These are phyloP conservation scores for Annulohypoxylon maeteangense DNA, from an alignment of 495 filamentous ascomycete species.

Conservation along the genomic window DNA sequence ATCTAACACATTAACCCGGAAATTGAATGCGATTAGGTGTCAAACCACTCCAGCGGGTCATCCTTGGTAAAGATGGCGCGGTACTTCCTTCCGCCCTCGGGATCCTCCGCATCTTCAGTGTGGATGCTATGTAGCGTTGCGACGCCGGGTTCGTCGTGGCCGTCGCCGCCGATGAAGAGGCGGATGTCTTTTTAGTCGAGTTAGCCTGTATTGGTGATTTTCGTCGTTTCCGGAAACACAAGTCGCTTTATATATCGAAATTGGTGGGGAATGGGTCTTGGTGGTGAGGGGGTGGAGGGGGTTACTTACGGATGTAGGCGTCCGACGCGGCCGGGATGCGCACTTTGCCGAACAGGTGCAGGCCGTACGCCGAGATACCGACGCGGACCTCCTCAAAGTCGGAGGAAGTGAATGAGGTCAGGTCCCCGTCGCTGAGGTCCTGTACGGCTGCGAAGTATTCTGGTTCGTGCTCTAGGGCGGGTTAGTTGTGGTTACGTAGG, in stretches of 20 bases:
- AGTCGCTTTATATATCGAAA: too few species aligned
- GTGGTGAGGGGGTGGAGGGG: neutral
- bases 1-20: neutral
- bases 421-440: constrained; percentile 56
- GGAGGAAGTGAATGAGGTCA: constrained; percentile 58
- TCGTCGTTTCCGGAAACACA: too few species aligned
- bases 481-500: neutral
- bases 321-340: constrained; percentile 58
- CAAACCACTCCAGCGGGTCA: constrained; percentile 68
- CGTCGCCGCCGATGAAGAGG: constrained; percentile 60
- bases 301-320: constrained; percentile 50
- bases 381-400: constrained; percentile 63
- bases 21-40: constrained; percentile 51
- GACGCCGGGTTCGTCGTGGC: constrained; percentile 54
- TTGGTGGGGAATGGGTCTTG: too few species aligned
- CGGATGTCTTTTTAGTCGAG: constrained; percentile 53
- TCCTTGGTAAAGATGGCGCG: constrained; percentile 63
- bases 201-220: too few species aligned
- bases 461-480: constrained; percentile 56
- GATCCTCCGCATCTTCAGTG: constrained; percentile 60
- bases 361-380: constrained; percentile 63
- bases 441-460: constrained; percentile 62
- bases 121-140: constrained; percentile 65
- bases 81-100: constrained; percentile 57
- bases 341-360: constrained; percentile 68